Evolutionary conservation across 2,329 filamentous ascomycete species (phyloP).

Genomic region (Epichloe gansuensis): DNA sequence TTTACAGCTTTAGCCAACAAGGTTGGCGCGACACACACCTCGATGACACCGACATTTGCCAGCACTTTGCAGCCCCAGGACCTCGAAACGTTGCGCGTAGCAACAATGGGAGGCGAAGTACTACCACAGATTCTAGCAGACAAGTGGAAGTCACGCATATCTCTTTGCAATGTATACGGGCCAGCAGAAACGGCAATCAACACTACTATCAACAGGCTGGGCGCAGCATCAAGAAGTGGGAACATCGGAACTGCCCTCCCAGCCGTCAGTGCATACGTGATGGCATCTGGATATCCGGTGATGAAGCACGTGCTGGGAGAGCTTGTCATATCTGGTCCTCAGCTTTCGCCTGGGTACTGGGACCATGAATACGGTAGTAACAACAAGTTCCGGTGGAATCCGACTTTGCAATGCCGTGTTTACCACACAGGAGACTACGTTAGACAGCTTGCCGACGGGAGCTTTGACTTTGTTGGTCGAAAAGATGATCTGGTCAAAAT

Average conservation of each 20-base stretch:
- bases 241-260: conserved; percentile 15
- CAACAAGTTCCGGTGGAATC: conserved; percentile 1
- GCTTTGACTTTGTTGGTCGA: conserved; percentile 12
- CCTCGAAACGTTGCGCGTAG: conserved; percentile 33
- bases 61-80: conserved; percentile 34
- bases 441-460: conserved; percentile 10
- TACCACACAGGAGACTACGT: conserved; percentile 24
- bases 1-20: conserved; percentile 37
- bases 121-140: conserved; percentile 43
- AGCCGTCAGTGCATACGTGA: conserved; percentile 10
- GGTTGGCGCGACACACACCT: conserved; percentile 43
- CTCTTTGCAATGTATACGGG: conserved; percentile 14
- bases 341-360: conserved; percentile 17
- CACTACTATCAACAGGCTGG: conserved; percentile 13
- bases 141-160: conserved; percentile 28
- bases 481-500: conserved; percentile 14
- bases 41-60: conserved; percentile 49
- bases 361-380: conserved; percentile 7
- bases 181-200: conserved; percentile 16
- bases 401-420: conserved; percentile 5
- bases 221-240: conserved; percentile 6
- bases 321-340: conserved; percentile 47
- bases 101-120: conserved; percentile 50
- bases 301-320: conserved; percentile 46
- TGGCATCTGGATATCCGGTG: conserved; percentile 22